phyloP scores from a whole-genome alignment of 2,329 filamentous ascomycete genomes.

The Ophiostoma piceae region DNA sequence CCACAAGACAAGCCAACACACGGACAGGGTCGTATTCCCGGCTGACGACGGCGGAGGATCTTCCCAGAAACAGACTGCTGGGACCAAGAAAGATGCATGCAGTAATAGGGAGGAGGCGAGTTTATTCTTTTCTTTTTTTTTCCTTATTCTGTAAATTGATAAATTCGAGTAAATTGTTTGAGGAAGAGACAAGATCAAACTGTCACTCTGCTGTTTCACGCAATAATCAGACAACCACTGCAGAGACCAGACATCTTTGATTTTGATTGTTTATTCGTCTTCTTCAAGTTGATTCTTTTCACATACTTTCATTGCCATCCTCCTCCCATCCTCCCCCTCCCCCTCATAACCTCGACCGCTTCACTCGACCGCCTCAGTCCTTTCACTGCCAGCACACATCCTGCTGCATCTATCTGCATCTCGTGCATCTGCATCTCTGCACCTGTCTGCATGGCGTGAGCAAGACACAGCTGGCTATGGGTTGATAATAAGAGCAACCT shows the following conservation, averaged over 20 bases:
- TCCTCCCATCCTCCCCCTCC: background rate
- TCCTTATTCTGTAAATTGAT: background rate
- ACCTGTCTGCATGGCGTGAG: background rate
- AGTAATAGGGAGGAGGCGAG: slow-evolving; percentile 2
- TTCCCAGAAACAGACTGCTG: slow-evolving; percentile 16
- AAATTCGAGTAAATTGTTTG: background rate
- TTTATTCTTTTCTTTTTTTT: no score
- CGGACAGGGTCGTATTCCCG: background rate
- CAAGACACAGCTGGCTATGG: background rate
- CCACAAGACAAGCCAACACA: background rate
- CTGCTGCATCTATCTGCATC: background rate
- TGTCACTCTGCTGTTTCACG: no score
- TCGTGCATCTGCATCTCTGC: background rate
- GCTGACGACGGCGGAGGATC: background rate
- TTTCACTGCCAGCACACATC: background rate
- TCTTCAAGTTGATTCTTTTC: background rate
- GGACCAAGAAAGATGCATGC: slow-evolving; percentile 13
- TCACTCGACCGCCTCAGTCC: slow-evolving; percentile 1
- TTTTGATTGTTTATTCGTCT: background rate
- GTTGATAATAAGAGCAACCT: background rate
- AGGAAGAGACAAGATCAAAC: background rate
- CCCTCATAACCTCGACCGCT: background rate
- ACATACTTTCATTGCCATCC: no score
- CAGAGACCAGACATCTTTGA: no score
- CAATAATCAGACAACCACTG: no score